Evolutionary conservation across 352 stramenopile species (phyloP), one percentile per base, ranked within the genome.

Genomic region (Salisapilia sapeloensis): DNA sequence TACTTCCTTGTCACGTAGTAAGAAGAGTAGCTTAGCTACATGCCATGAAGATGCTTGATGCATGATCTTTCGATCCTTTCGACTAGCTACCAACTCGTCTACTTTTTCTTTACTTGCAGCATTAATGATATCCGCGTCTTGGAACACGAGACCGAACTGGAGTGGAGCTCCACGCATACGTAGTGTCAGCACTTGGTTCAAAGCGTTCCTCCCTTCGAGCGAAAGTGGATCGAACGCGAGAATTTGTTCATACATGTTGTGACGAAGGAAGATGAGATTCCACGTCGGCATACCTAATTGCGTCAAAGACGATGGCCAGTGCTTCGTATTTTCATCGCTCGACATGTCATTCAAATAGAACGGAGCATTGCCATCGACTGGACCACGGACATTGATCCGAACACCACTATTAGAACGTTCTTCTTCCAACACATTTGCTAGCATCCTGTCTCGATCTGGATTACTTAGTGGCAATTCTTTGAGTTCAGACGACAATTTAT

Each of bases 171-270:
- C 60, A 39, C 74, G 71, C 56, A 72, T 69, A 6, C 54, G 61
- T 48, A 90, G 50, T 38, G 82, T 82, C 0, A 53, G 44, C 14
- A 85, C 61, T 35, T 90, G 63, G 4, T 44, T 50, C 13, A 90
- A 42, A 2, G 54, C 55, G 13, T 44, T 42, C 20, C 60, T 58
- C 4, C 67, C 67, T n/a, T 43, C 38, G 20, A 48, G 57, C 6
- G 58, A 60, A 9, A 58, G 54, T 23, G 74, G 71, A 29, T 86
- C 71, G 28, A 90, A 52, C 5, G 69, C 64, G 33, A 90, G 30
- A 11, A 84, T 55, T 35, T 67, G 75, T 28, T 90, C 74, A 44
- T 90, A 90, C 74, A 90, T 90, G 29, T 87, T 85, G 43, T 76
- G 79, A 33, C 74, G 62, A 28, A 90, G 37, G 37, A 85, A 86